phyloP scores from a whole-genome alignment of 2,329 filamentous ascomycete genomes.

The Clonostachys rosea region DNA sequence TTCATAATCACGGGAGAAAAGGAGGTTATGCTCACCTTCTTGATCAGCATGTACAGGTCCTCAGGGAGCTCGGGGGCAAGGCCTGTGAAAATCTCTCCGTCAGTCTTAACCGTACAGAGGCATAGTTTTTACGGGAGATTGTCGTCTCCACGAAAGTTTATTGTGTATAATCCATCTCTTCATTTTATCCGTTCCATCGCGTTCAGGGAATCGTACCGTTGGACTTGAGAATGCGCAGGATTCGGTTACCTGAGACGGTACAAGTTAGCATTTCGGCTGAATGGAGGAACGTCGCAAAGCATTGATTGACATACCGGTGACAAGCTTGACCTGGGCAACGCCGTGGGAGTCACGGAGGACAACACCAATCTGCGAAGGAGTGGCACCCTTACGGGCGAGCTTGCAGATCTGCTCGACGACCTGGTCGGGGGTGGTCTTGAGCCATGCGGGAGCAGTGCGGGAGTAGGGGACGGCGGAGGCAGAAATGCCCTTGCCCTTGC shows the following conservation, averaged over 20 bases:
- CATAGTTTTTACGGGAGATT: slow-evolving; percentile 32
- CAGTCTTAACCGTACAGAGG: slow-evolving; percentile 91
- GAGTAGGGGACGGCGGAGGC: slow-evolving; percentile 96
- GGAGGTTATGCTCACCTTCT: slow-evolving; percentile 68
- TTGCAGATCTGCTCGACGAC: slow-evolving; percentile 99
- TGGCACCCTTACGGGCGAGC: slow-evolving; percentile 98
- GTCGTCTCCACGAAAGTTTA: slow-evolving; percentile 9
- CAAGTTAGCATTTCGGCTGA: slow-evolving; percentile 26
- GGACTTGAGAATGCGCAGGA: slow-evolving; percentile 97
- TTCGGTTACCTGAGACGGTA: slow-evolving; percentile 83
- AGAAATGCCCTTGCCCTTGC: slow-evolving; percentile 99
- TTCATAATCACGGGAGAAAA: slow-evolving; percentile 1
- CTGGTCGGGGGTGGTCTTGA: slow-evolving; percentile 98
- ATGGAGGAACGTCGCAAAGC: neutral
- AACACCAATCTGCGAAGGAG: slow-evolving; percentile 98
- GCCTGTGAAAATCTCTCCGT: slow-evolving; percentile 88
- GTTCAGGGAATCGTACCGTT: slow-evolving; percentile 69
- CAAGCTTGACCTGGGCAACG: slow-evolving; percentile 94
- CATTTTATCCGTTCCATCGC: slow-evolving; percentile 13
- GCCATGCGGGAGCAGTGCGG: slow-evolving; percentile 85
- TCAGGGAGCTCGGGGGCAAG: slow-evolving; percentile 98
- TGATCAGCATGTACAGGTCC: slow-evolving; percentile 99
- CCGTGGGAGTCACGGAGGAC: slow-evolving; percentile 97
- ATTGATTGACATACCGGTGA: slow-evolving; percentile 69
- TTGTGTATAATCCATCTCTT: slow-evolving; percentile 13